These are phyloP conservation scores for Pythium apleroticum DNA, from an alignment of 352 stramenopile genomes.

Conservation along the genomic window DNA sequence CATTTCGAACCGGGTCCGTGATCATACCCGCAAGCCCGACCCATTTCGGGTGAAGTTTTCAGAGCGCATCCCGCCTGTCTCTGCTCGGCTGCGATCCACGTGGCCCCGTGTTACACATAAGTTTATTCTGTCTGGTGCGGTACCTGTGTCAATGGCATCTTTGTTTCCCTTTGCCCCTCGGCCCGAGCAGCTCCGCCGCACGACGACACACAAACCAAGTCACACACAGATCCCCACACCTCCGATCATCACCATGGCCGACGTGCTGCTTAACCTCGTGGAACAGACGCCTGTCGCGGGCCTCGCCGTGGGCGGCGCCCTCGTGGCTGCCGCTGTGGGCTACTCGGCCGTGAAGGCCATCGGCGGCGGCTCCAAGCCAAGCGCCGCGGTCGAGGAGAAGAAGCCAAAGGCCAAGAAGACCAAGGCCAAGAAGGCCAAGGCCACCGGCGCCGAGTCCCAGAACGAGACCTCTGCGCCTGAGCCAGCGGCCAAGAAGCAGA, in stretches of 20 bases:
- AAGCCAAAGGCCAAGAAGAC: slow-evolving; percentile 62
- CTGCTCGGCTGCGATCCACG: slow-evolving; percentile 4
- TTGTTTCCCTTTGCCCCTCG: slow-evolving; percentile 12
- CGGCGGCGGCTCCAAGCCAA: slow-evolving; percentile 34
- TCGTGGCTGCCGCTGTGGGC: slow-evolving; percentile 66
- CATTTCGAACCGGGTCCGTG: neutral
- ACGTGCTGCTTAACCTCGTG: slow-evolving; percentile 60
- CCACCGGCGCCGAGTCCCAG: slow-evolving; percentile 13
- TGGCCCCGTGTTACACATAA: slow-evolving; percentile 4
- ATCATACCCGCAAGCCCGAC: too few relatives aligned
- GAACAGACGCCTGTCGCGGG: slow-evolving; percentile 61
- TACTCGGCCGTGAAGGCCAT: slow-evolving; percentile 72
- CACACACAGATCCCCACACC: slow-evolving; percentile 8
- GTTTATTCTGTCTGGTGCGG: neutral
- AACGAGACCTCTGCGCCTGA: slow-evolving; percentile 26
- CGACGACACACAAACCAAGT: slow-evolving; percentile 14
- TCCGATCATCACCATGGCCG: slow-evolving; percentile 39
- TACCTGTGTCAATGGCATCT: neutral
- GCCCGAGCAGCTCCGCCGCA: slow-evolving; percentile 4
- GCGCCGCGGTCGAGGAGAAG: slow-evolving; percentile 22
- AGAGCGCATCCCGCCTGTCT: neutral
- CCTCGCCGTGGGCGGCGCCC: slow-evolving; percentile 63
- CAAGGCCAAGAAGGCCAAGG: slow-evolving; percentile 37
- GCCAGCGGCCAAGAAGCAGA: slow-evolving; percentile 51
- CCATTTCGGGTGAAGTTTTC: neutral